Evolutionary conservation across 108 stramenopile genomes (phyloP).

Genomic region (Cyclotella choctawhatcheeana): DNA sequence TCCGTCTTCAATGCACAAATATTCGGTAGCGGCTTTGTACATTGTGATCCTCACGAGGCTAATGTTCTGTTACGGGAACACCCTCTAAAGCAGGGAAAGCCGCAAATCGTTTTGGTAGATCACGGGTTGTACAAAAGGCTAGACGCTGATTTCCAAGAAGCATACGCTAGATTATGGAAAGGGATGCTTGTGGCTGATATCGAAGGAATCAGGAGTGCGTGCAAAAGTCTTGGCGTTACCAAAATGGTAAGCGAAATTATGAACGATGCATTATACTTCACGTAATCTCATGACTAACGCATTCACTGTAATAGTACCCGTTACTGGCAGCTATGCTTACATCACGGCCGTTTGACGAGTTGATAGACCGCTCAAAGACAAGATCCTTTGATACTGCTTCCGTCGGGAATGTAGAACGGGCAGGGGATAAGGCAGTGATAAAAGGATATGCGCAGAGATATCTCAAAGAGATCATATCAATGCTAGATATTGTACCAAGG

Average conservation of each 20-base stretch:
- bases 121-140: slow-evolving; percentile 89
- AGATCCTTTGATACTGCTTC: slow-evolving; percentile 40
- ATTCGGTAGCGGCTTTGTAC: slow-evolving; percentile 76
- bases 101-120: slow-evolving; percentile 91
- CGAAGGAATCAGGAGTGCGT: slow-evolving; percentile 75
- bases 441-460: slow-evolving; percentile 92
- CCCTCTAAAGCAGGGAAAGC: slow-evolving; percentile 63
- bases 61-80: slow-evolving; percentile 87
- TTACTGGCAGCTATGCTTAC: slow-evolving; percentile 94
- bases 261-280: neutral
- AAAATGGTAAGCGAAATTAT: slow-evolving; percentile 55
- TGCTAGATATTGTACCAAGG: slow-evolving; percentile 82
- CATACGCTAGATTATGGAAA: slow-evolving; percentile 87
- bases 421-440: slow-evolving; percentile 87
- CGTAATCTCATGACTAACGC: no score
- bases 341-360: slow-evolving; percentile 93
- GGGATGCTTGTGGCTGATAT: slow-evolving; percentile 86
- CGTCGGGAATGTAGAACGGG: slow-evolving; percentile 1
- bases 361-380: slow-evolving; percentile 42
- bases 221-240: slow-evolving; percentile 75
- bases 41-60: slow-evolving; percentile 95
- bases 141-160: slow-evolving; percentile 77
- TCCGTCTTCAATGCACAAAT: slow-evolving; percentile 84
- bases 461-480: slow-evolving; percentile 78
- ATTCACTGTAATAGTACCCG: no score